phyloP scores from a whole-genome alignment of 768 basidiomycete species.

The Crepidotus variabilis region DNA sequence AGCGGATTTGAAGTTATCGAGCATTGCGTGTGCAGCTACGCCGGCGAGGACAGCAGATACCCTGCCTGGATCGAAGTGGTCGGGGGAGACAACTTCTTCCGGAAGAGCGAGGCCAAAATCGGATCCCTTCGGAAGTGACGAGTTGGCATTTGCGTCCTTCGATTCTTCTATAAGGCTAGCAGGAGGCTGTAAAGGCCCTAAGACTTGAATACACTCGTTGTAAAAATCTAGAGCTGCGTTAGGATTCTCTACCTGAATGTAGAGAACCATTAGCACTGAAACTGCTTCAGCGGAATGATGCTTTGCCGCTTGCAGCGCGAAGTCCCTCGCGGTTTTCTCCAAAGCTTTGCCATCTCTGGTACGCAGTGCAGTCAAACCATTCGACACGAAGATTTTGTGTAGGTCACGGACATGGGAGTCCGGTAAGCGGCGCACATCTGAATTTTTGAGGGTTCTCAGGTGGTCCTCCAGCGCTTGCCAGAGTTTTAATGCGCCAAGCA shows the following conservation, averaged over 20 bases:
- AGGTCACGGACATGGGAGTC: slow-evolving; percentile 9
- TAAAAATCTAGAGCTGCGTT: slow-evolving; percentile 43
- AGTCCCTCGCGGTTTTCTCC: slow-evolving; percentile 30
- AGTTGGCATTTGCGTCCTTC: not conserved
- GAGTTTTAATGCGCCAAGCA: slow-evolving; percentile 8
- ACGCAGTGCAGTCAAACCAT: not conserved
- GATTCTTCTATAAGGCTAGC: not conserved
- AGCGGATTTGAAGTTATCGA: slow-evolving; percentile 54
- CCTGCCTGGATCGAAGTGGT: slow-evolving; percentile 24
- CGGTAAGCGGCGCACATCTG: slow-evolving; percentile 12
- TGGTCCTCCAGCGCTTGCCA: slow-evolving; percentile 15
- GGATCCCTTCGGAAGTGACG: not conserved
- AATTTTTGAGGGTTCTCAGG: slow-evolving; percentile 5
- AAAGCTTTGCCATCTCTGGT: slow-evolving; percentile 1
- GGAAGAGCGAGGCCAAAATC: slow-evolving; percentile 6
- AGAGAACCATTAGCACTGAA: slow-evolving; percentile 42
- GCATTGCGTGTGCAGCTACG: slow-evolving; percentile 58
- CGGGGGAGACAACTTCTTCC: slow-evolving; percentile 9
- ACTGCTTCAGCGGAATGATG: slow-evolving; percentile 44
- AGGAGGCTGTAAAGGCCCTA: slow-evolving; percentile 3
- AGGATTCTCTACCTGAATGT: slow-evolving; percentile 39
- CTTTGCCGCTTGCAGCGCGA: slow-evolving; percentile 48
- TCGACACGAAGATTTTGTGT: slow-evolving; percentile 5
- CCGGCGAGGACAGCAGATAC: slow-evolving; percentile 45
- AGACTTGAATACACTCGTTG: slow-evolving; percentile 26